Evolutionary conservation across 2,329 filamentous ascomycete species (phyloP), one percentile per base, ranked within the genome.

Genomic region (Mollisiaceae sp.): DNA sequence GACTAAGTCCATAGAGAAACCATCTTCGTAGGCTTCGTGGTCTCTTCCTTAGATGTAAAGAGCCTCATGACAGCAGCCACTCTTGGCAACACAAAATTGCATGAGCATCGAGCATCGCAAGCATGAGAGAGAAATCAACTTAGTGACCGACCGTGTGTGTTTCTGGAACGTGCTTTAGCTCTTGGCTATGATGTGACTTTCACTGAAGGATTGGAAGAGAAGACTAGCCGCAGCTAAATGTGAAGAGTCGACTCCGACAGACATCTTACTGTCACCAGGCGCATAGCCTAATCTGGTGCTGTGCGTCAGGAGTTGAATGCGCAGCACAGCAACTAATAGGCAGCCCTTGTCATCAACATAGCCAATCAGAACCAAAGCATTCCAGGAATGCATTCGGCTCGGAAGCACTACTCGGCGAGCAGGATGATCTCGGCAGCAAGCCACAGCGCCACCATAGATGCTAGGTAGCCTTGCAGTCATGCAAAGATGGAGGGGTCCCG

Each of bases 361-460:
- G 41, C 45, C 45, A 50, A 50, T 27, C 45, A 50, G n/a, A 20
- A 50, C 20, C 4, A 50, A 22, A 50, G 6, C n/a, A 18, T 6
- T 5, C 14, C 14, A 43, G 15, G 41, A 18, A 18, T 18, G 41
- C 14, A 43, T 43, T 6, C 41, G 41, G 15, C 2, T 32, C 27
- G 41, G 15, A 15, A 43, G 41, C 41, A 43, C 41, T 8, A 43
- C n/a, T 43, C 41, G 41, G 41, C 41, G 41, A 43, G 41, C 41
- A 50, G 24, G 20, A 50, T 20, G 22, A 22, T 50, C 20, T 50
- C 22, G 20, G 45, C 45, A 50, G 18, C 45, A 50, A 50, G 45
- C 45, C 45, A 50, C 45, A 27, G 22, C 45, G 45, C 45, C 41
- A 18, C 41, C 41, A 43, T 22, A 50, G 45, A 50, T 50, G 20